Evolutionary conservation across 2,329 filamentous ascomycete species (phyloP).

Genomic region (Penicillium sp.): DNA sequence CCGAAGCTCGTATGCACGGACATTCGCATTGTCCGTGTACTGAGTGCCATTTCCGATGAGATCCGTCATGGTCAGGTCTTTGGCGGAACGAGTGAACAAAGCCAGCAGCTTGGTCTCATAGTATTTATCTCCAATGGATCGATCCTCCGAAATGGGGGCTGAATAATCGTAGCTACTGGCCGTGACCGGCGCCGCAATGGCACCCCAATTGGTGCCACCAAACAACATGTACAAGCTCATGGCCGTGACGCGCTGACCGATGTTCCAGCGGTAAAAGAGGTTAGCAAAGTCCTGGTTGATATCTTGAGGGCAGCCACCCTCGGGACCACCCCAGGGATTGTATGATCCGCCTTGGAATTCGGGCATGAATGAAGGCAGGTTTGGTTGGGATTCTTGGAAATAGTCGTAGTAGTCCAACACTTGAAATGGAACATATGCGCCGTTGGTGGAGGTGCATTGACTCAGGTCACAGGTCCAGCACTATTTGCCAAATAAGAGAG

Average conservation of each 20-base stretch:
- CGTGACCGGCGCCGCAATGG: slow-evolving; percentile 52
- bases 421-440: slow-evolving; percentile 52
- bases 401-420: slow-evolving; percentile 45
- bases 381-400: slow-evolving; percentile 41
- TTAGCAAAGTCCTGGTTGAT: slow-evolving; percentile 57
- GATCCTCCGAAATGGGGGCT: slow-evolving; percentile 55
- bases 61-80: slow-evolving; percentile 53
- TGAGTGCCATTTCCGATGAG: slow-evolving; percentile 43
- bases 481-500: slow-evolving; percentile 29
- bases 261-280: slow-evolving; percentile 58
- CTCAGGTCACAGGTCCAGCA: slow-evolving; percentile 61
- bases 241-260: slow-evolving; percentile 54
- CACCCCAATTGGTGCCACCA: slow-evolving; percentile 60
- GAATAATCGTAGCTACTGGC: slow-evolving; percentile 60
- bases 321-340: slow-evolving; percentile 57
- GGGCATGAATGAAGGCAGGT: slow-evolving; percentile 48
- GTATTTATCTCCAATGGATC: slow-evolving; percentile 54
- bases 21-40: slow-evolving; percentile 48
- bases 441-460: slow-evolving; percentile 57
- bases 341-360: slow-evolving; percentile 58
- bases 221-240: slow-evolving; percentile 61
- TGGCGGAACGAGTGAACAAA: slow-evolving; percentile 54
- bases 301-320: slow-evolving; percentile 49
- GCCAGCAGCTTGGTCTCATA: slow-evolving; percentile 59
- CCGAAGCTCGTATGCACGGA: slow-evolving; percentile 52